A percentile compares a stretch with the other conserved stretches of the same genome.
Evolutionary conservation across 73 alveolate genomes (phyloP).

Genomic region (Blepharisma japonicum): DNA sequence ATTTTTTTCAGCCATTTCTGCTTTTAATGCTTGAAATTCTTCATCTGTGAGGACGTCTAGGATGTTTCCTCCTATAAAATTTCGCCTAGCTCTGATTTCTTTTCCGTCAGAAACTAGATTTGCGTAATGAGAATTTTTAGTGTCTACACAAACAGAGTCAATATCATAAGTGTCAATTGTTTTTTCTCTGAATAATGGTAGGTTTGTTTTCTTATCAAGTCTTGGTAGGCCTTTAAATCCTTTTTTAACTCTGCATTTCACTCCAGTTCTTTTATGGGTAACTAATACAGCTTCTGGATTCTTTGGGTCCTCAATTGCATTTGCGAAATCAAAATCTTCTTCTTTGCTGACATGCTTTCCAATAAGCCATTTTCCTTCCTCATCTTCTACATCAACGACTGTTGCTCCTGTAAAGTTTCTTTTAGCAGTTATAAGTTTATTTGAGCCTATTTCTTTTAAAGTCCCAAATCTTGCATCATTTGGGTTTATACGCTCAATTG

Average conservation of each 20-base stretch:
- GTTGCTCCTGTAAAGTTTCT: neutral
- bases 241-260: neutral
- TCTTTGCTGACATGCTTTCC: conserved; percentile 13
- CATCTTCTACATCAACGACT: conserved; percentile 3
- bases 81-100: conserved; percentile 10
- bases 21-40: neutral
- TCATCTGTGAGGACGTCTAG: conserved; percentile 4
- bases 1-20: no score
- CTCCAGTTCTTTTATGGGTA: neutral
- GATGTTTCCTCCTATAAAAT: conserved; percentile 19
- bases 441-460: neutral
- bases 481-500: neutral
- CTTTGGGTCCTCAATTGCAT: conserved; percentile 16
- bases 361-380: neutral
- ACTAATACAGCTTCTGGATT: conserved; percentile 26
- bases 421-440: neutral
- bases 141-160: neutral
- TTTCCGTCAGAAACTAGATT: neutral
- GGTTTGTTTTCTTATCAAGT: conserved; percentile 14
- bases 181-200: neutral
- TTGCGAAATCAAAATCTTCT: conserved; percentile 18
- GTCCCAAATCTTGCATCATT: neutral
- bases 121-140: conserved; percentile 1
- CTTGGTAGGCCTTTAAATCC: conserved; percentile 13
- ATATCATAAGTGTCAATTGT: neutral